These are phyloP conservation scores for Betula pendula DNA, from an alignment of 306 rosid genomes.

Conservation along the genomic window DNA sequence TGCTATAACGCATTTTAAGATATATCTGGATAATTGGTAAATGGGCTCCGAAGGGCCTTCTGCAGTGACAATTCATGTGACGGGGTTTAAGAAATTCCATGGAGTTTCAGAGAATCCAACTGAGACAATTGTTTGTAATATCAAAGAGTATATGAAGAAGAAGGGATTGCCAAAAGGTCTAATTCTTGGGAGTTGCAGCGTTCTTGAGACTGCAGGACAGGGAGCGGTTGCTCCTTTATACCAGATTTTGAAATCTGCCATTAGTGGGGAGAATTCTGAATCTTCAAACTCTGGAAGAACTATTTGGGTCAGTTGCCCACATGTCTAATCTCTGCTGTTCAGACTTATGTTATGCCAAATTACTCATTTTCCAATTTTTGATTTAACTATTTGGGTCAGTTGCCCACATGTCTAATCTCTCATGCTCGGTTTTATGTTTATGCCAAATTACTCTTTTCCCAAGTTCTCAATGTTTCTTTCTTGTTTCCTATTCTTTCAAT, in stretches of 20 bases:
- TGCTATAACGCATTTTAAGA: slow-evolving; percentile 30
- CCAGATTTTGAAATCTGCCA: slow-evolving; percentile 68
- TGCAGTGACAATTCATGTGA: slow-evolving; percentile 68
- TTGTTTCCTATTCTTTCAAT: not conserved
- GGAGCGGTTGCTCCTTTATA: slow-evolving; percentile 60
- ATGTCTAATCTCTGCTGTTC: slow-evolving; percentile 10
- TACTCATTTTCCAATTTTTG: not conserved
- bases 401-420: not conserved
- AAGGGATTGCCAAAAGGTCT: slow-evolving; percentile 79
- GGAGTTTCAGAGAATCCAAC: slow-evolving; percentile 98
- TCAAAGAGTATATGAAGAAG: slow-evolving; percentile 65
- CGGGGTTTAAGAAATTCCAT: slow-evolving; percentile 96
- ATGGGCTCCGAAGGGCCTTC: slow-evolving; percentile 98
- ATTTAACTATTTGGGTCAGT: not conserved
- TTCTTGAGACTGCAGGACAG: slow-evolving; percentile 94
- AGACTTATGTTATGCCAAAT: not conserved
- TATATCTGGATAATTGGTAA: slow-evolving; percentile 34
- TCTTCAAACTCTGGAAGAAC: slow-evolving; percentile 58
- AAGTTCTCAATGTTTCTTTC: not conserved
- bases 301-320: slow-evolving; percentile 66
- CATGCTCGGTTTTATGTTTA: slow-evolving; percentile 6
- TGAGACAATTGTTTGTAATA: slow-evolving; percentile 64
- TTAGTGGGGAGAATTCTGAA: slow-evolving; percentile 46
- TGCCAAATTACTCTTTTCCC: not conserved
- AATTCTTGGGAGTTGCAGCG: slow-evolving; percentile 71